Evolutionary conservation across 2,329 filamentous ascomycete genomes (phyloP).

Genomic region (Stemphylium lycopersici): DNA sequence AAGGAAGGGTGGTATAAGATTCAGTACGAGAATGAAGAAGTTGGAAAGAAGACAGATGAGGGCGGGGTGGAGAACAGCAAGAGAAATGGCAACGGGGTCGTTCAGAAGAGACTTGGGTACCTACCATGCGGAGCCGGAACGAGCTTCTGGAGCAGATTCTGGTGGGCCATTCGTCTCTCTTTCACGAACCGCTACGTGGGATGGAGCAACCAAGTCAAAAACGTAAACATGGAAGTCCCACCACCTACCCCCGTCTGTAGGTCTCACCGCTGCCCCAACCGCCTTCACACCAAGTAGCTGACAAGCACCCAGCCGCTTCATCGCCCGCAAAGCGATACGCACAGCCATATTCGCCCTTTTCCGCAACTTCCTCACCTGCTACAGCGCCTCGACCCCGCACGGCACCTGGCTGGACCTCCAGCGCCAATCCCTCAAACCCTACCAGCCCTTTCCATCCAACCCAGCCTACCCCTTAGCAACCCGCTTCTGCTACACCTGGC

Average conservation of each 20-base stretch:
- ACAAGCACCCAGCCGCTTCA: conserved; percentile 21
- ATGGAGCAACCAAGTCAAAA: conserved; percentile 39
- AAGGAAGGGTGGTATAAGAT: conserved; percentile 34
- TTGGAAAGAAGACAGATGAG: background rate
- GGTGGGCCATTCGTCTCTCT: conserved; percentile 28
- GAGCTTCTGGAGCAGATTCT: conserved; percentile 20
- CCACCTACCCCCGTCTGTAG: conserved; percentile 29
- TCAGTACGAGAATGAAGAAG: conserved; percentile 3
- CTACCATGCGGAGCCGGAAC: conserved; percentile 6
- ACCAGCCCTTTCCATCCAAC: background rate
- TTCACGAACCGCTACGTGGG: conserved; percentile 29
- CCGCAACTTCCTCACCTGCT: conserved; percentile 18
- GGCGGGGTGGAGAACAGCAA: background rate
- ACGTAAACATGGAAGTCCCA: conserved; percentile 27
- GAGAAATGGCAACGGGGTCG: background rate
- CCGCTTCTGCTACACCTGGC: conserved; percentile 24
- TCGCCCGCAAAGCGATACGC: conserved; percentile 25
- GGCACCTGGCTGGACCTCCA: conserved; percentile 27
- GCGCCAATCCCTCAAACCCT: conserved; percentile 6
- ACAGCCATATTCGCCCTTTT: conserved; percentile 20
- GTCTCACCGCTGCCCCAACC: background rate
- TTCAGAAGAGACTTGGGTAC: background rate
- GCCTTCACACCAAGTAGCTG: background rate
- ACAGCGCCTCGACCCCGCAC: conserved; percentile 28
- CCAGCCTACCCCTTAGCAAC: conserved; percentile 13